Evolutionary conservation across 345 rosid species (phyloP).

Genomic region (Euclidium syriacum): DNA sequence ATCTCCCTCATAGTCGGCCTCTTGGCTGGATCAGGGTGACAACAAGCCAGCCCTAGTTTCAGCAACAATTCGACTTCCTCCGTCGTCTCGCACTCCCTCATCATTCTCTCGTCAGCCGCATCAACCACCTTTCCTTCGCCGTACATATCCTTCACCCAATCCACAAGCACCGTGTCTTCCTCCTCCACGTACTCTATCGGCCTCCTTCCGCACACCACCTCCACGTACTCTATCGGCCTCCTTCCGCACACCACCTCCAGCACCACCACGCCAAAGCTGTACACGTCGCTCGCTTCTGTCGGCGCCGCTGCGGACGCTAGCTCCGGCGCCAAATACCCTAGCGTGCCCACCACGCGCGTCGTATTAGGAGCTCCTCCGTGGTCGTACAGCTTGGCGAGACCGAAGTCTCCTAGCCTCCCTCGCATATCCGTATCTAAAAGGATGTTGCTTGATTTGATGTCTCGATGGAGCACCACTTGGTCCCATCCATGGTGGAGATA

Average conservation of each 20-base stretch:
- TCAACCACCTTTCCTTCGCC: constrained; percentile 41
- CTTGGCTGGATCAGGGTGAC: constrained; percentile 63
- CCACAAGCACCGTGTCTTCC: constrained; percentile 56
- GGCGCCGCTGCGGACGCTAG: constrained; percentile 51
- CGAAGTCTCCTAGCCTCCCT: constrained; percentile 82
- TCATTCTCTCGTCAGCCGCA: constrained; percentile 57
- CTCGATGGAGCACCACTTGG: constrained; percentile 78
- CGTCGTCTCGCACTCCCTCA: constrained; percentile 39
- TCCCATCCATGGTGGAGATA: constrained; percentile 94
- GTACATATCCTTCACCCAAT: constrained; percentile 66
- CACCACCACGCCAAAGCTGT: constrained; percentile 83
- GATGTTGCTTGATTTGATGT: constrained; percentile 80
- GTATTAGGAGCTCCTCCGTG: constrained; percentile 76
- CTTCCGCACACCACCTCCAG: constrained; percentile 76
- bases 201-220: constrained; percentile 70
- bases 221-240: constrained; percentile 63
- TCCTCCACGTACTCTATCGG: constrained; percentile 54
- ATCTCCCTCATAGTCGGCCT: constrained; percentile 77
- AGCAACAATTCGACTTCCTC: constrained; percentile 62
- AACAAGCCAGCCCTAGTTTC: constrained; percentile 84
- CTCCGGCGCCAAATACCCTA: constrained; percentile 89
- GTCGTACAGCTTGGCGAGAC: constrained; percentile 68
- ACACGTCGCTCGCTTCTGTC: constrained; percentile 67
- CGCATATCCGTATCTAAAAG: constrained; percentile 75
- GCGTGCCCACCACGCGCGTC: constrained; percentile 80